Percentiles rank a stretch among this genome's conserved stretches.
Conservation (phyloP, 768 basidiomycete genomes). For the Lactifluus subvellereus region DNA sequence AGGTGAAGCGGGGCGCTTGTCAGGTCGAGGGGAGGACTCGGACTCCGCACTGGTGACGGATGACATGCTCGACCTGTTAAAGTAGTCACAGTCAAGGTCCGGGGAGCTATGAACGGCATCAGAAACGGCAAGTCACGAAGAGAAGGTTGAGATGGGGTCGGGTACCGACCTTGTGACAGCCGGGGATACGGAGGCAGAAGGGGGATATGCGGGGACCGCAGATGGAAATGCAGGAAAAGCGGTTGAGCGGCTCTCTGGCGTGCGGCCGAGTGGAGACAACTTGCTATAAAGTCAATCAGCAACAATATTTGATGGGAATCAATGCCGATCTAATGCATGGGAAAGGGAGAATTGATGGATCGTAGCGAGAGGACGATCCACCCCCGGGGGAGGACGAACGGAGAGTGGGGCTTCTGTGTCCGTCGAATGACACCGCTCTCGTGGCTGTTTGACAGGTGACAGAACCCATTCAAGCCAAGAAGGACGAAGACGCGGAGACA, state of each 20-base stretch:
- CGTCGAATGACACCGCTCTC: conserved; percentile 18
- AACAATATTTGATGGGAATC: conserved; percentile 17
- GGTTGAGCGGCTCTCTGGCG: conserved; percentile 11
- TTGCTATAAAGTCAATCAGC: conserved; percentile 26
- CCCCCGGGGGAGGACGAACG: background rate
- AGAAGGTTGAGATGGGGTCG: background rate
- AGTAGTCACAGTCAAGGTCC: conserved; percentile 39
- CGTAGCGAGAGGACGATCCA: conserved; percentile 19
- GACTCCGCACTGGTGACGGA: conserved; percentile 67
- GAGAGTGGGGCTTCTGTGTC: conserved; percentile 5
- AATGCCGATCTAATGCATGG: conserved; percentile 20
- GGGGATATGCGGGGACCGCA: conserved; percentile 13
- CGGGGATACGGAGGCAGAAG: conserved; percentile 24
- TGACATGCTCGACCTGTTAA: conserved; percentile 72
- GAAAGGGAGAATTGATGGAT: conserved; percentile 18
- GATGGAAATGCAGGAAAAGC: conserved; percentile 16
- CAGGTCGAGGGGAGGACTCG: conserved; percentile 52
- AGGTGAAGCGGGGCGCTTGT: conserved; percentile 57
- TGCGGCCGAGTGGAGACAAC: conserved; percentile 16
- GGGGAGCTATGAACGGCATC: conserved; percentile 29
- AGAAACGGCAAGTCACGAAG: conserved; percentile 6
- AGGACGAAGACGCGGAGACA: background rate
- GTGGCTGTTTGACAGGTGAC: conserved; percentile 23
- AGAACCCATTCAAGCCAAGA: conserved; percentile 5
- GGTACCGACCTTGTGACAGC: conserved; percentile 23